Percentiles rank a stretch among this genome's conserved stretches.
Conservation (phyloP, 306 rosid genomes). For the Cucurbita ficifolia region DNA sequence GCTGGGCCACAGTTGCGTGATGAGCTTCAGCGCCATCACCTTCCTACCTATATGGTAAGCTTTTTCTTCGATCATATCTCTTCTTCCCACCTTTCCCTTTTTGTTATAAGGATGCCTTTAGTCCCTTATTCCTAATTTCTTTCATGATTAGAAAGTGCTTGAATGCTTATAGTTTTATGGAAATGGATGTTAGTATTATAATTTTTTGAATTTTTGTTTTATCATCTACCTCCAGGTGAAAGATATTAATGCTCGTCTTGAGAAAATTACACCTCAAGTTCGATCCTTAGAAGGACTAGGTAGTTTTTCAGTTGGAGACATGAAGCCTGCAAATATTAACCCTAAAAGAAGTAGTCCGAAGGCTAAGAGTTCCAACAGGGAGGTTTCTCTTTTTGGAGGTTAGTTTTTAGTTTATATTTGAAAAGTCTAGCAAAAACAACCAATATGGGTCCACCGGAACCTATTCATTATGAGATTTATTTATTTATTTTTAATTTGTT, state of each 20-base stretch:
- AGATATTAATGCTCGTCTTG: conserved; percentile 87
- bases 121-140: neutral
- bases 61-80: neutral
- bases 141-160: neutral
- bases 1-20: conserved; percentile 93
- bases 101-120: neutral
- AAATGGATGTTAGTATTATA: neutral
- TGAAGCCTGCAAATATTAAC: conserved; percentile 39
- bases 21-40: conserved; percentile 82
- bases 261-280: conserved; percentile 79
- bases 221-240: conserved; percentile 47
- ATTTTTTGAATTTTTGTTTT: neutral
- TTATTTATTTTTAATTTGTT: too few relatives aligned
- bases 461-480: neutral
- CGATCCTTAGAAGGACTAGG: conserved; percentile 54
- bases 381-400: conserved; percentile 78
- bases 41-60: conserved; percentile 71
- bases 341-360: conserved; percentile 86
- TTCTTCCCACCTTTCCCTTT: neutral
- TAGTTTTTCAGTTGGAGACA: conserved; percentile 57
- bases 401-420: conserved; percentile 16
- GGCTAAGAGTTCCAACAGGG: conserved; percentile 73
- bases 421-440: neutral
- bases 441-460: neutral
- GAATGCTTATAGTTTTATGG: neutral